phyloP scores from a whole-genome alignment of 2,329 filamentous ascomycete genomes.

The Colletotrichum sp. region DNA sequence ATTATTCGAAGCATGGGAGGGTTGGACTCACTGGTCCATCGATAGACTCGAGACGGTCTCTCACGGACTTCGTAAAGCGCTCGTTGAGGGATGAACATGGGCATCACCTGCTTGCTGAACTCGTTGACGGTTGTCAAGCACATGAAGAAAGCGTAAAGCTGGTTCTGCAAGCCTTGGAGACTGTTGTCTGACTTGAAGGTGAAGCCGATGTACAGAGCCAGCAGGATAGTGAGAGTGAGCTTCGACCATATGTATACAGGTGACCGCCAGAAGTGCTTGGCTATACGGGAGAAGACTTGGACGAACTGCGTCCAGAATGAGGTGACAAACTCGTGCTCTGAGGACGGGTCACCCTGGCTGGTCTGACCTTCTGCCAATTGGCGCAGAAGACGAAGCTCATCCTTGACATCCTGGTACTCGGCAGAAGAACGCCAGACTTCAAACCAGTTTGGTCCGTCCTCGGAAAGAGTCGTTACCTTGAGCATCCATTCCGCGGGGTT shows the following conservation, averaged over 20 bases:
- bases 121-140: conserved; percentile 70
- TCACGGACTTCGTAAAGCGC: conserved; percentile 72
- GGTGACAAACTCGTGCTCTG: conserved; percentile 69
- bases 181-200: conserved; percentile 63
- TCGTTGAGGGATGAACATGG: conserved; percentile 71
- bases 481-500: conserved; percentile 76
- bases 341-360: not conserved
- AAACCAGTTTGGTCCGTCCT: conserved; percentile 36
- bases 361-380: conserved; percentile 41
- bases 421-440: conserved; percentile 36
- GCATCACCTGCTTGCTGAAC: conserved; percentile 70
- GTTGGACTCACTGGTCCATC: conserved; percentile 12
- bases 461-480: conserved; percentile 31
- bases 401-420: conserved; percentile 31
- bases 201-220: conserved; percentile 68
- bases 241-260: conserved; percentile 76
- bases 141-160: conserved; percentile 74
- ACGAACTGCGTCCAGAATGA: conserved; percentile 66
- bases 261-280: conserved; percentile 76
- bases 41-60: conserved; percentile 68
- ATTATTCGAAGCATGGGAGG: accelerated
- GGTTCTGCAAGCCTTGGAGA: conserved; percentile 70
- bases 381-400: conserved; percentile 29
- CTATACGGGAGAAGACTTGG: conserved; percentile 66
- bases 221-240: conserved; percentile 52